These are phyloP conservation scores for Flaveria brownii DNA, from an alignment of 129 eudicot species.

Conservation along the genomic window DNA sequence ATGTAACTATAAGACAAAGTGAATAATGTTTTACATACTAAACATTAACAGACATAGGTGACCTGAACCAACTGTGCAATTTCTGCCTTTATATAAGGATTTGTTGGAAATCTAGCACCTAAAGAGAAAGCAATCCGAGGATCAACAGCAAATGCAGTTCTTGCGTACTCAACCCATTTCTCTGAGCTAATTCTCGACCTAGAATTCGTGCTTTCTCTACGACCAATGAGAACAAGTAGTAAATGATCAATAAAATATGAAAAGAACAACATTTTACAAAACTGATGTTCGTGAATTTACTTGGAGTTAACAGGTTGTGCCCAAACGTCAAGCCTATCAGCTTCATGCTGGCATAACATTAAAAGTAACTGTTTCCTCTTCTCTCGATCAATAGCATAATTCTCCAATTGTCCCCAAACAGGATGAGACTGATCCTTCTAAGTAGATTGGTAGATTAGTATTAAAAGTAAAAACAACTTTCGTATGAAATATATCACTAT, in stretches of 20 bases:
- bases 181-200: slow-evolving; percentile 72
- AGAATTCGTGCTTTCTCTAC: slow-evolving; percentile 62
- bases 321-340: slow-evolving; percentile 99
- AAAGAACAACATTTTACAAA: slow-evolving; percentile 9
- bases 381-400: slow-evolving; percentile 72
- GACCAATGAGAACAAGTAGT: slow-evolving; percentile 13
- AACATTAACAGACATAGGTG: slow-evolving; percentile 26
- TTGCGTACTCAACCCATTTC: slow-evolving; percentile 81
- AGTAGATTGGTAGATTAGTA: slow-evolving; percentile 3
- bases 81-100: slow-evolving; percentile 65
- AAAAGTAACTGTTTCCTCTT: slow-evolving; percentile 87
- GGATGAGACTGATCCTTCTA: slow-evolving; percentile 85
- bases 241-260: neutral
- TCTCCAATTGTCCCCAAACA: slow-evolving; percentile 93
- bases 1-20: slow-evolving; percentile 1
- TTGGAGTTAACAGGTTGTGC: slow-evolving; percentile 84
- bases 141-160: slow-evolving; percentile 95
- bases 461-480: neutral
- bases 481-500: neutral
- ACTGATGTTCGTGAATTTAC: slow-evolving; percentile 40
- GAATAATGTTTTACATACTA: slow-evolving; percentile 1
- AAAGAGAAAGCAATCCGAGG: slow-evolving; percentile 81
- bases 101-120: slow-evolving; percentile 87
- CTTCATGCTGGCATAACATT: slow-evolving; percentile 96
- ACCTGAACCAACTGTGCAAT: slow-evolving; percentile 88